These are phyloP conservation scores for Xylaria telfairii DNA, from an alignment of 495 filamentous ascomycete species.

Conservation along the genomic window DNA sequence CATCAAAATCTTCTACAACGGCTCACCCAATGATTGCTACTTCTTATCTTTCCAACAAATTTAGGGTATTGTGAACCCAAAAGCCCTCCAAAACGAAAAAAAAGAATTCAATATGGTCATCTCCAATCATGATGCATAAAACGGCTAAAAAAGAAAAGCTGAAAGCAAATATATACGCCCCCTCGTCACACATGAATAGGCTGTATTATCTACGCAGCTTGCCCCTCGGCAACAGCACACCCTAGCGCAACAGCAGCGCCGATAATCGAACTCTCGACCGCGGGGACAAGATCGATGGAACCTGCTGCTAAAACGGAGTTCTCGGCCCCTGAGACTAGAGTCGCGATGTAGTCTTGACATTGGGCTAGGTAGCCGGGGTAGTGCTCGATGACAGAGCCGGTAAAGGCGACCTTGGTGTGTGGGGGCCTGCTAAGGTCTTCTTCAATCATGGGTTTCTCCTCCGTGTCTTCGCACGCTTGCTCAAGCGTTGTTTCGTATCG, in stretches of 20 bases:
- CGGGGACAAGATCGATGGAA: constrained; percentile 58
- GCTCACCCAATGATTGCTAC: not conserved
- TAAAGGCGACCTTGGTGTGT: constrained; percentile 62
- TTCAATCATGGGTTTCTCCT: constrained; percentile 29
- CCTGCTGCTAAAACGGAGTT: constrained; percentile 37
- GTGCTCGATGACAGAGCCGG: constrained; percentile 69
- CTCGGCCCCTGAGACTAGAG: constrained; percentile 43
- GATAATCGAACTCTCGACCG: constrained; percentile 65
- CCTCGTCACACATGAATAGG: not conserved
- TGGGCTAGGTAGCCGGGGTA: constrained; percentile 61
- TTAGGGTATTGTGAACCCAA: not conserved
- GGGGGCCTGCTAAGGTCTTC: constrained; percentile 33
- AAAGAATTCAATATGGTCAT: not conserved
- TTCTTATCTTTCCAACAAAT: not conserved
- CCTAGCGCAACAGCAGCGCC: constrained; percentile 67
- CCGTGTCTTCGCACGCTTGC: constrained; percentile 30
- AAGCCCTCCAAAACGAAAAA: not conserved
- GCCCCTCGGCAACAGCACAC: constrained; percentile 41
- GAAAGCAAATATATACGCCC: not conserved
- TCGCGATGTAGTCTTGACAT: constrained; percentile 60
- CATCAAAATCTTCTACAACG: not conserved
- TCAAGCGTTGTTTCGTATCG: constrained; percentile 38
- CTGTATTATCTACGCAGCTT: constrained; percentile 18
- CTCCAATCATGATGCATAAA: constrained; percentile 15
- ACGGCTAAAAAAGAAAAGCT: not conserved